phyloP scores from a whole-genome alignment of 1,284 basidiomycete genomes.

The Cryptococcus sp. region DNA sequence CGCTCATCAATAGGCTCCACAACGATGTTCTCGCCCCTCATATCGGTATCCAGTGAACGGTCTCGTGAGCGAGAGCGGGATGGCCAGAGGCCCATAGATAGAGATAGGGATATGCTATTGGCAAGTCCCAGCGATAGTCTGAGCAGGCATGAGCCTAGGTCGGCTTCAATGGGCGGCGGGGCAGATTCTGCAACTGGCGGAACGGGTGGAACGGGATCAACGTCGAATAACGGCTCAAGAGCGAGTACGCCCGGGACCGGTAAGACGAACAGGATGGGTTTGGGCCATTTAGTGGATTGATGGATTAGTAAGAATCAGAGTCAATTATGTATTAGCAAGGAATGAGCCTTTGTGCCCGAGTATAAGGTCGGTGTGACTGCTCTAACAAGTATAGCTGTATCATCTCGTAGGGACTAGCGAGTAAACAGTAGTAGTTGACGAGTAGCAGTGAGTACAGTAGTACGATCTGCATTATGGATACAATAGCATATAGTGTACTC shows the following conservation, averaged over 20 bases:
- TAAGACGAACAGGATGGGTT: slow-evolving; percentile 33
- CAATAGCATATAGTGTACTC: too few relatives aligned
- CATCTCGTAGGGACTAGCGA: too few relatives aligned
- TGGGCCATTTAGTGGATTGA: slow-evolving; percentile 38
- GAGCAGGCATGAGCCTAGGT: background rate
- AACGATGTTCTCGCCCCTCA: slow-evolving; percentile 7
- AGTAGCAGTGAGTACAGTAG: too few relatives aligned
- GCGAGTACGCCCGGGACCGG: slow-evolving; percentile 3
- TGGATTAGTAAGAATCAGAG: slow-evolving; percentile 21
- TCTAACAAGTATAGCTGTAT: too few relatives aligned
- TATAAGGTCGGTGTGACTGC: too few relatives aligned
- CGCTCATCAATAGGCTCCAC: slow-evolving; percentile 1
- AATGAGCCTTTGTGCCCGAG: too few relatives aligned
- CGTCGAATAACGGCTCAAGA: background rate
- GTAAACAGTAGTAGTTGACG: too few relatives aligned
- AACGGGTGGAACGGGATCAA: slow-evolving; percentile 6
- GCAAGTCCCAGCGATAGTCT: background rate
- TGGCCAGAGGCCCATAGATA: background rate
- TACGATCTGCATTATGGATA: too few relatives aligned
- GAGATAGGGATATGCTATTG: background rate
- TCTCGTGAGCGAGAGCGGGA: background rate
- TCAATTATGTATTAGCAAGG: too few relatives aligned
- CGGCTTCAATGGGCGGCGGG: slow-evolving; percentile 3
- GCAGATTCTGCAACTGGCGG: background rate
- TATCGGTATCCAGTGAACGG: background rate